phyloP scores from a whole-genome alignment of 495 filamentous ascomycete genomes.

The Aspergillus sclerotiicarbonarius region DNA sequence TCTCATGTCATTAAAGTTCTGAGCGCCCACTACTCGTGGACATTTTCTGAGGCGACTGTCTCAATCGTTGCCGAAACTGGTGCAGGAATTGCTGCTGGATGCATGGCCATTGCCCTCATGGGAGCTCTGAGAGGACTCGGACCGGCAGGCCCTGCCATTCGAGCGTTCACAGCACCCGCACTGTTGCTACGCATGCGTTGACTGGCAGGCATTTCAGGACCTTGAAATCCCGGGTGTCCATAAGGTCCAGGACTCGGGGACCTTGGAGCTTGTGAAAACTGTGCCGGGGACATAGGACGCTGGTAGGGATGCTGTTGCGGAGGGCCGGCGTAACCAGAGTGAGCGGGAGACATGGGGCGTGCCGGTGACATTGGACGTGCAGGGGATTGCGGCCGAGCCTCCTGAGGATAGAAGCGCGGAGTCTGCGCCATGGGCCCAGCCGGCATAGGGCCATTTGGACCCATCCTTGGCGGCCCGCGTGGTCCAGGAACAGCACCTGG shows the following conservation, averaged over 20 bases:
- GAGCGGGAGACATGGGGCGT: conserved; percentile 37
- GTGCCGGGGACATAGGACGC: conserved; percentile 40
- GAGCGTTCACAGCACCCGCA: conserved; percentile 46
- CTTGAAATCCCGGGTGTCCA: conserved; percentile 42
- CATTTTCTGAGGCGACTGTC: background rate
- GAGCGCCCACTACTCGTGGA: no score
- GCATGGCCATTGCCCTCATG: conserved; percentile 26
- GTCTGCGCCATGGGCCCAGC: conserved; percentile 27
- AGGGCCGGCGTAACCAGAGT: conserved; percentile 24
- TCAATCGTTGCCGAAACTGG: background rate
- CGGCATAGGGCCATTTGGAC: conserved; percentile 49
- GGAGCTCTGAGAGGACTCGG: conserved; percentile 54
- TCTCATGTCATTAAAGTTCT: background rate
- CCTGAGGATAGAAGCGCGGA: conserved; percentile 40
- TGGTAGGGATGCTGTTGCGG: conserved; percentile 17
- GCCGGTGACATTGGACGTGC: conserved; percentile 35
- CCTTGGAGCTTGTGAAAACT: conserved; percentile 39
- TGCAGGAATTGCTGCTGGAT: background rate
- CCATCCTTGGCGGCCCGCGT: conserved; percentile 50
- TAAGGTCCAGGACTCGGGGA: conserved; percentile 56
- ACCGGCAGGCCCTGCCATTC: conserved; percentile 48
- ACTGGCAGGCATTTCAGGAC: conserved; percentile 40
- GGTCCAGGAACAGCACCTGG: conserved; percentile 48
- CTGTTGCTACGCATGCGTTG: conserved; percentile 53
- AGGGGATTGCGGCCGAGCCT: conserved; percentile 41